Base-by-base conservation (phyloP, 768 basidiomycete species). In the Panaeolus papilionaceus region DNA sequence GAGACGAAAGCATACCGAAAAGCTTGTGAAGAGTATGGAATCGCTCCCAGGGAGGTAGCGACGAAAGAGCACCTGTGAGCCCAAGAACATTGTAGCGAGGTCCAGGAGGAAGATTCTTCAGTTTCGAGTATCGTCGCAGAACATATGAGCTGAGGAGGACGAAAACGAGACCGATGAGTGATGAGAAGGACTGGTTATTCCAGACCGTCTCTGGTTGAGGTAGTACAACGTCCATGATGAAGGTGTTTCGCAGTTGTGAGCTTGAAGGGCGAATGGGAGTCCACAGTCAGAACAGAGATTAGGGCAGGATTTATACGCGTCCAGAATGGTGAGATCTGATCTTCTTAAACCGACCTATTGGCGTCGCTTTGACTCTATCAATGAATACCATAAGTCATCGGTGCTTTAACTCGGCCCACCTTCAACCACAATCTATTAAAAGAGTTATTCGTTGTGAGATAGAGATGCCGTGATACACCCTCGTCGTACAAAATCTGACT, bases 11-110 rank as follows among this genome's bases (percentile, higher is more conserved):
- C 66, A 14, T 33, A 69, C 69, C 67, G 28, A 65, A 70, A 39
- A 61, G n/a, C 33, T 67, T 67, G n/a, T 67, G 64, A 49, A 70
- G 40, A 1, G 42, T 10, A 2, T 64, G 38, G 6, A 70, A 65
- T 4, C 38, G 28, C 49, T 40, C 61, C 69, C 69, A 70, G 0
- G 62, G 62, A 18, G 69, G 62, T 9, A 64, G 37, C 42, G 42
- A 58, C 16, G 54, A 58, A 7, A 58, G 54, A 8, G 54, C 14
- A 28, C 54, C 54, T 11, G 54, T 58, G 26, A 58, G 33, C 12
- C 54, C 54, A 16, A 58, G 28, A 33, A 58, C 54, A 8, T 58
- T 58, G 33, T 58, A 58, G 3, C 54, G 54, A 58, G 54, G 54
- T 16, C 54, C 54, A 1, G 54, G 54, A 16, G 54, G 54, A 33